Evolutionary conservation across 1,139 yeast species (phyloP), one percentile per base, ranked within the genome.

Genomic region (Pichia sp.): DNA sequence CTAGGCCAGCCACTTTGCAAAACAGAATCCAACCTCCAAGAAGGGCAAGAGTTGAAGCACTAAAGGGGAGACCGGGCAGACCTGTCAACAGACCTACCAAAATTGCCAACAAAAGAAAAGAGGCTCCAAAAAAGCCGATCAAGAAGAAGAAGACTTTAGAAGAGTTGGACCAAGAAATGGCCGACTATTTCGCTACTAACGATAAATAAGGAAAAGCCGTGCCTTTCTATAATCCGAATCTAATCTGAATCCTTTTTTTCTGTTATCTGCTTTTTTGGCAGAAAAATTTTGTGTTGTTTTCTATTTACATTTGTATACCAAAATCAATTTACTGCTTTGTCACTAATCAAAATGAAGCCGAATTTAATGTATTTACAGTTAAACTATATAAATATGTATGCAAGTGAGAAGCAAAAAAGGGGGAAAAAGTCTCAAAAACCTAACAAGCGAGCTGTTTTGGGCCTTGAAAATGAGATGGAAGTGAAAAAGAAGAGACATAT

Each of bases 111-210:
- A 49, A 44, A 5, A 55, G 19, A 45, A 46, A 46, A 19, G 59
- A 57, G 31, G 72, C 67, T 65, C 72, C 75, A 50, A 56, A 55
- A 52, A 48, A 53, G 43, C 57, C 53, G 55, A 32, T 50, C 69
- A 77, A 74, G 64, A 79, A 81, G 62, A 85, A 85, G 80, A 89
- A 88, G 76, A 82, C 93, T 50, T 81, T 92, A 59, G 98, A 89
- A 70, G 88, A 89, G 72, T 81, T 92, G 67, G 99, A 93, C 72
- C 90, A 87, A 70, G 95, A 87, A 75, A 90, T 90, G 97, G 85
- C 90, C 61, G 97, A 70, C 51, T 70, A 70, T 53, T 70, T 70
- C 57, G 61, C 67, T 16, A 60, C 59, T 31, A 65, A 64, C 53
- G 66, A 65, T 48, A 59, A 62, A 51, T 56, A 50, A 47, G 23